phyloP scores from a whole-genome alignment of 1,284 basidiomycete species.

The Schizophyllum commune region DNA sequence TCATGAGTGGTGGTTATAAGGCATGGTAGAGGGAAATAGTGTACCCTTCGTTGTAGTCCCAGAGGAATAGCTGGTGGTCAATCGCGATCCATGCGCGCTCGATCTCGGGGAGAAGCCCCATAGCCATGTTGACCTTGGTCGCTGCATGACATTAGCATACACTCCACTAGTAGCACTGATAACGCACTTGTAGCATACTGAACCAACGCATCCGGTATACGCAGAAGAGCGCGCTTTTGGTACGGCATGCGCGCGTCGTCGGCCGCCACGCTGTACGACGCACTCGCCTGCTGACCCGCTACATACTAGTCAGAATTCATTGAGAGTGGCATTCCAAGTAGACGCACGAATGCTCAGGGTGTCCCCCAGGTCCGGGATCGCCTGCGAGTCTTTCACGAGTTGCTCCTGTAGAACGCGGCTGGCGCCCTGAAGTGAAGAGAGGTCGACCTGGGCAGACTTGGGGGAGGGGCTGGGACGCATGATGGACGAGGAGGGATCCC shows the following conservation, averaged over 20 bases:
- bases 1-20: slow-evolving; percentile 11
- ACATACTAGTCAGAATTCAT: slow-evolving; percentile 9
- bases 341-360: slow-evolving; percentile 47
- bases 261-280: slow-evolving; percentile 68
- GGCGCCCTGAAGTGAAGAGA: slow-evolving; percentile 56
- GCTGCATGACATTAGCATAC: slow-evolving; percentile 29
- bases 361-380: slow-evolving; percentile 67
- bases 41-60: slow-evolving; percentile 93
- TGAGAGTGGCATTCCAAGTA: background rate
- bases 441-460: slow-evolving; percentile 30
- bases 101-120: slow-evolving; percentile 92
- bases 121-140: slow-evolving; percentile 55
- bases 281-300: slow-evolving; percentile 61
- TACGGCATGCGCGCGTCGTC: slow-evolving; percentile 77
- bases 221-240: slow-evolving; percentile 67
- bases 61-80: slow-evolving; percentile 91
- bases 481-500: background rate
- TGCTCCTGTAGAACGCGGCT: slow-evolving; percentile 60
- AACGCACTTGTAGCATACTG: slow-evolving; percentile 72
- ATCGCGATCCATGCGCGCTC: slow-evolving; percentile 95
- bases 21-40: slow-evolving; percentile 15
- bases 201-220: slow-evolving; percentile 79
- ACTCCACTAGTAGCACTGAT: background rate
- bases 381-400: slow-evolving; percentile 61
- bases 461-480: background rate